Base-by-base conservation (phyloP, 2,329 filamentous ascomycete genomes). In the Curvularia lunata region DNA sequence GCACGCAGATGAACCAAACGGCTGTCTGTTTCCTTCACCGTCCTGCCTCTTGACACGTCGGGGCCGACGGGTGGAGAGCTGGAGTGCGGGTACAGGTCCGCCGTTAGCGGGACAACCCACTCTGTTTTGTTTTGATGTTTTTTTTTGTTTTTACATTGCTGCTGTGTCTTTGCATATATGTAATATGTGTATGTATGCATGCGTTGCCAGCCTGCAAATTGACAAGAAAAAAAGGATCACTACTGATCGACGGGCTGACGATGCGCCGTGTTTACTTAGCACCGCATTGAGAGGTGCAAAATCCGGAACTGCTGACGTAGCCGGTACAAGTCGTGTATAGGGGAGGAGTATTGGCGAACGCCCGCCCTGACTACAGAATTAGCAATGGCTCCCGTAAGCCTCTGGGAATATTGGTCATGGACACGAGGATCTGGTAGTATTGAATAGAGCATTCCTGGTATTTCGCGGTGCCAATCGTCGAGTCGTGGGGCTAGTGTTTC, bases 401-500 rank as follows among this genome's bases (percentile, higher is more conserved):
- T 63, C 63, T 65, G 34, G 34, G n/a, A 58, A 21, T 59, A 28
- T 5, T 13, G 18, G 48, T 58, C 56, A 61, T 58, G 55, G 65
- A 52, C 56, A 61, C 49, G 37, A 55, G 43, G 52, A 50, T 55
- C 48, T 50, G 52, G 63, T 55, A 66, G 63, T 59, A 63, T 63
- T 55, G 54, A 52, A 50, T 49, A 60, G 57, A 62, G 52, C 61
- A 43, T 47, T 53, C 25, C 59, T 54, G 58, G 58, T 56, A 55
- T 57, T 28, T 53, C 58, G 34, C 52, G 42, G 54, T 56, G 46
- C 59, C 62, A 61, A 63, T 51, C 27, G 63, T 59, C 48, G 64
- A 55, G 56, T 59, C 61, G 62, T 51, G 41, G 56, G 58, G 48
- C 23, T 70, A 68, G 68, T 60, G 71, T 64, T 73, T 62, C 73